These are phyloP conservation scores for Pseudocercospora fuligena DNA, from an alignment of 2,329 filamentous ascomycete species.

Conservation along the genomic window DNA sequence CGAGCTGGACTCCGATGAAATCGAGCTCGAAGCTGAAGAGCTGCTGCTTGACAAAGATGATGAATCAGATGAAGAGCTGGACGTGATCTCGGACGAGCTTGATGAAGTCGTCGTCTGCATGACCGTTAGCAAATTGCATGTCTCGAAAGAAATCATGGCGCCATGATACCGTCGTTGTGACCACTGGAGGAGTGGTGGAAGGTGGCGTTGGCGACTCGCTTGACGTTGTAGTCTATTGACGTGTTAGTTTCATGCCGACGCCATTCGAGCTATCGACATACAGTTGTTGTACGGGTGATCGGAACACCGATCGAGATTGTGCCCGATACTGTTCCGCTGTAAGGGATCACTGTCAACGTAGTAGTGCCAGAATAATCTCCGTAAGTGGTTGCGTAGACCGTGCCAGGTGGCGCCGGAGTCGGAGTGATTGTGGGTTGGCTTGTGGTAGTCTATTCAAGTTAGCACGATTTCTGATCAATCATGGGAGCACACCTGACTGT, in stretches of 20 bases:
- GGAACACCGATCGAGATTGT: slow-evolving; percentile 12
- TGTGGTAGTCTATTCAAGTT: background rate
- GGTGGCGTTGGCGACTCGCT: background rate
- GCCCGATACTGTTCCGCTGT: slow-evolving; percentile 7
- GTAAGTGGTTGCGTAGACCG: slow-evolving; percentile 5
- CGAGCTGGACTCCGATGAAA: background rate
- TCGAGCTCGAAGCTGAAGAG: background rate
- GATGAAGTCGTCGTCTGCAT: background rate
- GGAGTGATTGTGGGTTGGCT: background rate
- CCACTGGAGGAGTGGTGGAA: too few relatives aligned
- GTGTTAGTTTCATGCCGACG: background rate
- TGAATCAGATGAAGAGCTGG: background rate
- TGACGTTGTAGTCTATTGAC: background rate
- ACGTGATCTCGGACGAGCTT: too few relatives aligned
- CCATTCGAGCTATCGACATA: background rate
- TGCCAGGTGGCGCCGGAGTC: background rate
- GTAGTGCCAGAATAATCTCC: slow-evolving; percentile 7
- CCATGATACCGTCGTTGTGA: background rate
- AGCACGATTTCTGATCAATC: background rate
- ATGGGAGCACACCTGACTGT: background rate
- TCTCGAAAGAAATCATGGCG: background rate
- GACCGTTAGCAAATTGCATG: background rate
- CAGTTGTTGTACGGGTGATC: background rate
- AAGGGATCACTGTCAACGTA: slow-evolving; percentile 11
- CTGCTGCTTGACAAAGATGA: background rate